phyloP scores from a whole-genome alignment of 805 yeast species.

The Candida ulmi region DNA sequence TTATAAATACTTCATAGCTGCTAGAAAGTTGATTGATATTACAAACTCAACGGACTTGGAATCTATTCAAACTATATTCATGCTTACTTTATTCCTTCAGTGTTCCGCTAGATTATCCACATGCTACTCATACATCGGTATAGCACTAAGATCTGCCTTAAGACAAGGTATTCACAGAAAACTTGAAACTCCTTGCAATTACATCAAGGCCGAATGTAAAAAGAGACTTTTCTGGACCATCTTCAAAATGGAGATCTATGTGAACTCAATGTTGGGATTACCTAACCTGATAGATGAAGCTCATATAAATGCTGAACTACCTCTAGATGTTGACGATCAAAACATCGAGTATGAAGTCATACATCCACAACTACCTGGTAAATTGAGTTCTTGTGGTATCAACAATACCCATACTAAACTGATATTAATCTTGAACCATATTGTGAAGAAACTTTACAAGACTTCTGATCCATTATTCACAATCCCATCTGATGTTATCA shows the following conservation, averaged over 20 bases:
- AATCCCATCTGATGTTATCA: conserved; percentile 43
- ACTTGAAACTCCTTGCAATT: conserved; percentile 39
- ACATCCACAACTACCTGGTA: conserved; percentile 28
- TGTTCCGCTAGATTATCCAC: conserved; percentile 84
- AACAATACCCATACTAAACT: conserved; percentile 82
- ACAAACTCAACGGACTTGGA: conserved; percentile 76
- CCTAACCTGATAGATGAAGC: conserved; percentile 73
- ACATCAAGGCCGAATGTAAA: conserved; percentile 79
- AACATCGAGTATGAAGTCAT: conserved; percentile 37
- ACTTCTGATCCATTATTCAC: conserved; percentile 32
- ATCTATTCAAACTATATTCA: conserved; percentile 80
- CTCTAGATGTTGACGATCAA: conserved; percentile 81
- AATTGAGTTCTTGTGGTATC: conserved; percentile 38
- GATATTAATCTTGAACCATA: conserved; percentile 62
- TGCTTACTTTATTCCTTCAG: conserved; percentile 80
- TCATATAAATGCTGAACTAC: conserved; percentile 84
- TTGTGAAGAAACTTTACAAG: conserved; percentile 72
- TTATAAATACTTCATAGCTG: conserved; percentile 72
- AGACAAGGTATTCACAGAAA: conserved; percentile 79
- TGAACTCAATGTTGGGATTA: conserved; percentile 81
- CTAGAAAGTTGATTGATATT: conserved; percentile 72
- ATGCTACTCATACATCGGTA: conserved; percentile 85
- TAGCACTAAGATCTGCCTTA: conserved; percentile 76
- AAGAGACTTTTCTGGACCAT: conserved; percentile 86
- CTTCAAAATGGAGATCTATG: conserved; percentile 85